phyloP scores from a whole-genome alignment of 2,329 filamentous ascomycete species.

The Fusarium annulatum region DNA sequence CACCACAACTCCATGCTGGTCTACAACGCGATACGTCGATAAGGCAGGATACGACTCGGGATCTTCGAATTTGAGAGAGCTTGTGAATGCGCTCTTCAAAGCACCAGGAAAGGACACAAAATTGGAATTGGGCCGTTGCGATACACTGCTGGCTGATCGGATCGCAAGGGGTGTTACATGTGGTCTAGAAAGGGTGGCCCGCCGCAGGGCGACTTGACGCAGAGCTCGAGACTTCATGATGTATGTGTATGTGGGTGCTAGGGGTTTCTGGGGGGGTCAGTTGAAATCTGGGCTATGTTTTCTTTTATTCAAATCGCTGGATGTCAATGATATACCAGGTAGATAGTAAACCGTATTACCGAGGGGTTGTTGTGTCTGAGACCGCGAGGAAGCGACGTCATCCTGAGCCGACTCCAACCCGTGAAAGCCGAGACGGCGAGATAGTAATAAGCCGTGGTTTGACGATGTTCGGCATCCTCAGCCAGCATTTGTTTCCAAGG shows the following conservation, averaged over 20 bases:
- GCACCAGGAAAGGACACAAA: conserved; percentile 89
- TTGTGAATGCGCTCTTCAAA: conserved; percentile 92
- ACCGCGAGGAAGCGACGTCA: conserved; percentile 44
- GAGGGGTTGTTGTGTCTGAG: conserved; percentile 38
- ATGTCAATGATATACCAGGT: conserved; percentile 10
- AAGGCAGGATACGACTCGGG: conserved; percentile 80
- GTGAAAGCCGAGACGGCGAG: conserved; percentile 43
- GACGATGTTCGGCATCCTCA: conserved; percentile 40
- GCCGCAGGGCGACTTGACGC: conserved; percentile 45
- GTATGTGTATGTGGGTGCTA: conserved; percentile 3
- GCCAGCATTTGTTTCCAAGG: conserved; percentile 8
- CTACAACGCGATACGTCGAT: conserved; percentile 90
- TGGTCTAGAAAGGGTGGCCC: conserved; percentile 39
- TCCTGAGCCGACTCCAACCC: conserved; percentile 50
- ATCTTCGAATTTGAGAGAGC: conserved; percentile 78
- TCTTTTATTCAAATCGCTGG: conserved; percentile 18
- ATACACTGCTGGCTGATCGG: conserved; percentile 61
- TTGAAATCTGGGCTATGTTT: conserved; percentile 1
- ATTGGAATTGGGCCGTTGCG: conserved; percentile 66
- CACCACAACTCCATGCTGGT: conserved; percentile 86
- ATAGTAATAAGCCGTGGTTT: conserved; percentile 42
- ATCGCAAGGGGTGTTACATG: conserved; percentile 37
- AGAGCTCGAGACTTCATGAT: conserved; percentile 52
- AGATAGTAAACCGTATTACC: conserved; percentile 31
- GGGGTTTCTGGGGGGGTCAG: neutral